Evolutionary conservation across 1,284 basidiomycete genomes (phyloP).

Genomic region (Coriolopsis trogii): DNA sequence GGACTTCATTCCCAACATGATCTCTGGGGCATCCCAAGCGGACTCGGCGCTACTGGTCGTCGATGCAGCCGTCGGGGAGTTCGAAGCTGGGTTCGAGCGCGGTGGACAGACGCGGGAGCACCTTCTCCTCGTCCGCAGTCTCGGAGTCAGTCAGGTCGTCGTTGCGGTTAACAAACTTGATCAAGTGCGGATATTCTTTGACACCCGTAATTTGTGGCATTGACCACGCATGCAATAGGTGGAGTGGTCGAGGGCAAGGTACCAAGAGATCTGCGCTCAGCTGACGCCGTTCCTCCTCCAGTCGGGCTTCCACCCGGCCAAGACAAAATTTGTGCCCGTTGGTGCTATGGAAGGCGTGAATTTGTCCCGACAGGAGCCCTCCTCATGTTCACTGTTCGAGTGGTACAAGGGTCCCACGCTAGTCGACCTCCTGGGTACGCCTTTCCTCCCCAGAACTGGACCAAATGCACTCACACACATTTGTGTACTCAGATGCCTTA

Average conservation of each 20-base stretch:
- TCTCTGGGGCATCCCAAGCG: slow-evolving; percentile 95
- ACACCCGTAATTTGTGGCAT: too few relatives aligned
- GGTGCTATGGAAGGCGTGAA: slow-evolving; percentile 92
- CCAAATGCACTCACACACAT: too few relatives aligned
- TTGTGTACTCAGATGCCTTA: slow-evolving; percentile 41
- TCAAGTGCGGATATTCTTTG: slow-evolving; percentile 51
- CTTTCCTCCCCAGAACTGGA: too few relatives aligned
- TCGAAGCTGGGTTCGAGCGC: slow-evolving; percentile 93
- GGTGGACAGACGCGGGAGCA: slow-evolving; percentile 99
- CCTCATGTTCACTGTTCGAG: slow-evolving; percentile 49
- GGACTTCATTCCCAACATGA: slow-evolving; percentile 99
- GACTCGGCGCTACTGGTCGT: slow-evolving; percentile 96
- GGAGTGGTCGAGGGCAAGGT: slow-evolving; percentile 81
- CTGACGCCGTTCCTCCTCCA: slow-evolving; percentile 85
- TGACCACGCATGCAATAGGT: too few relatives aligned
- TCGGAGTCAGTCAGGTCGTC: slow-evolving; percentile 93
- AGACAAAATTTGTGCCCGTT: slow-evolving; percentile 87
- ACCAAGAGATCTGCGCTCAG: slow-evolving; percentile 79
- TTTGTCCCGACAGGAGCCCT: slow-evolving; percentile 57
- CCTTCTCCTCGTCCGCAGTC: slow-evolving; percentile 87
- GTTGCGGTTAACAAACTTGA: slow-evolving; percentile 97
- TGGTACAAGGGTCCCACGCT: slow-evolving; percentile 93
- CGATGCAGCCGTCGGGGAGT: slow-evolving; percentile 89
- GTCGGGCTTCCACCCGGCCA: slow-evolving; percentile 82
- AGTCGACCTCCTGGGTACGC: slow-evolving; percentile 80